Base-by-base conservation (phyloP, 768 basidiomycete genomes). In the Trametes cingulata region DNA sequence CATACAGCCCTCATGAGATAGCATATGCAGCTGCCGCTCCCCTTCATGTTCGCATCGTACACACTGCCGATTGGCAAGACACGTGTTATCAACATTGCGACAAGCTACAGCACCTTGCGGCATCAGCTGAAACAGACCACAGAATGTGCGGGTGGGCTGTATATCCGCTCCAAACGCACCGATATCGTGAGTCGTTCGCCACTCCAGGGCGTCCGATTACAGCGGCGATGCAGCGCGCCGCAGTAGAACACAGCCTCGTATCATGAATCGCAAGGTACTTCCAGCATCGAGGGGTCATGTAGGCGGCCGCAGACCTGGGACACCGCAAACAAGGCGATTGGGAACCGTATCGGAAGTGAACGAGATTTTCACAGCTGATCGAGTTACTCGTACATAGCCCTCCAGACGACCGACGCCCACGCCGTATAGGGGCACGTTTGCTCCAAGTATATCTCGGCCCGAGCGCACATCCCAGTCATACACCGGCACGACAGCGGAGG, bases 21-120 rank as follows among this genome's bases (percentile, higher is more conserved):
- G n/a, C n/a, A n/a, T 33, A 87, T 84, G 6, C 71, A 74, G 37
- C 73, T 78, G 10, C 77, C 86, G 42, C 72, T 83, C 6, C 82
- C 83, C 1, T 68, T 71, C 12, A 72, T 84, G 39, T 67, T 77
- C n/a, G 69, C 72, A 12, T 75, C 75, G 1, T 69, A 70, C 36
- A 64, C 70, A 7, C 69, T 75, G 5, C 64, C 75, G 1, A 75
- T 76, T 15, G 72, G 74, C 33, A 77, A 75, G 33, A 71, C 74
- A 6, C 81, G 84, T 27, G 70, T 85, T 22, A 71, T 85, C 42
- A 79, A 73, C 15, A 72, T n/a, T n/a, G n/a, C n/a, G n/a, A n/a
- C n/a, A n/a, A n/a, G n/a, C n/a, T n/a, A 73, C 65, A 73, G 77
- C 19, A 74, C 80, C 14, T 29, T 76, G 33, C 56, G 27, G 22